Evolutionary conservation across 1,284 basidiomycete genomes (phyloP).

Genomic region (Rhodotorula sp.): DNA sequence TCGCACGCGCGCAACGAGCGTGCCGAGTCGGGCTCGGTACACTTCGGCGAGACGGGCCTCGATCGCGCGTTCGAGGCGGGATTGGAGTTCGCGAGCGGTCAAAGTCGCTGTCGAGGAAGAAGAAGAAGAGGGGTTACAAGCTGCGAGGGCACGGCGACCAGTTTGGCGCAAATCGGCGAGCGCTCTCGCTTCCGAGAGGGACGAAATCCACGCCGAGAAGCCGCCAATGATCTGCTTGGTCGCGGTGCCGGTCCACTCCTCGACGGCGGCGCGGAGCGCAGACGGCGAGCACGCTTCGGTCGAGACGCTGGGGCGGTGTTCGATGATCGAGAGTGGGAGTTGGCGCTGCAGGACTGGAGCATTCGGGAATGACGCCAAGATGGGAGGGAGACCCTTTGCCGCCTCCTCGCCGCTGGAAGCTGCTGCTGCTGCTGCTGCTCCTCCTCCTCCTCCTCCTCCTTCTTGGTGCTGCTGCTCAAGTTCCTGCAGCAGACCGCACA

Average conservation of each 20-base stretch:
- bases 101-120: not conserved
- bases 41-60: conserved; percentile 23
- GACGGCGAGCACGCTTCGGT: not conserved
- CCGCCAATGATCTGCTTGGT: conserved; percentile 13
- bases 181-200: conserved; percentile 14
- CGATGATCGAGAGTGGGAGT: conserved; percentile 38
- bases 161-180: conserved; percentile 22
- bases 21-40: conserved; percentile 20
- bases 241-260: conserved; percentile 14
- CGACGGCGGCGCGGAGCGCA: not conserved
- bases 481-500: conserved; percentile 20
- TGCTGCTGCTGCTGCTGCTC: too few species aligned
- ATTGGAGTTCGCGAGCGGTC: not conserved
- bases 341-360: conserved; percentile 38
- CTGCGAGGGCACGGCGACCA: conserved; percentile 3
- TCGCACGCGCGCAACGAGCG: conserved; percentile 16
- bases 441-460: too few species aligned
- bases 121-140: not conserved
- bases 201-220: conserved; percentile 22
- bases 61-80: conserved; percentile 18
- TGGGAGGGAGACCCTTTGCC: conserved; percentile 13
- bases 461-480: conserved; percentile 7
- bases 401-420: conserved; percentile 1
- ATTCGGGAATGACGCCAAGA: conserved; percentile 38
- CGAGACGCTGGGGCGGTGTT: conserved; percentile 23